Conservation (phyloP, 2,329 filamentous ascomycete species). For the Elsinoe ampelina region DNA sequence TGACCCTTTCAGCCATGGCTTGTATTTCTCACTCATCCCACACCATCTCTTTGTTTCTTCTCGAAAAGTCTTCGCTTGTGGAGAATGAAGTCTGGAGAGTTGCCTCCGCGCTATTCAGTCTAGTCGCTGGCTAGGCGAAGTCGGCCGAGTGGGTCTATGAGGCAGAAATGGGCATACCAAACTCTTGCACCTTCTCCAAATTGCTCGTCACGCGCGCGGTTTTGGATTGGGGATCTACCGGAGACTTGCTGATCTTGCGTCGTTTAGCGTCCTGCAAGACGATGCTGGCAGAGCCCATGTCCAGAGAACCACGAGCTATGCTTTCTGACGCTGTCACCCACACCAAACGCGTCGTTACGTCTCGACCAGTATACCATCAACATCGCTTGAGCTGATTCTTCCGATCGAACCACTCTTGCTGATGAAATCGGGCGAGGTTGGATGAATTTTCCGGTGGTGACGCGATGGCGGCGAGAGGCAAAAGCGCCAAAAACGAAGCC, state of each 20-base stretch:
- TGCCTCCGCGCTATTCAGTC: background rate
- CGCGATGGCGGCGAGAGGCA: background rate
- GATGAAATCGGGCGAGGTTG: background rate
- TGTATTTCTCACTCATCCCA: background rate
- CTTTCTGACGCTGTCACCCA: too few species aligned
- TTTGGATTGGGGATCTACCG: background rate
- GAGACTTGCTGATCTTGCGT: background rate
- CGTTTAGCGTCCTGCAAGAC: background rate
- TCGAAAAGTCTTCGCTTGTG: background rate
- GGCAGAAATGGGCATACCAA: background rate
- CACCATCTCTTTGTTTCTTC: background rate
- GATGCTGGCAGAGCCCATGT: background rate
- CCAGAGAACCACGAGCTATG: background rate
- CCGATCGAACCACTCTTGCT: background rate
- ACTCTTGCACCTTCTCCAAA: background rate
- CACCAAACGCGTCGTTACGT: too few species aligned
- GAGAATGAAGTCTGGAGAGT: background rate
- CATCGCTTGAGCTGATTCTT: background rate
- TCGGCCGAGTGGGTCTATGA: background rate
- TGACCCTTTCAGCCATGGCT: background rate
- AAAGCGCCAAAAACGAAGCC: background rate
- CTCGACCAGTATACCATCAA: background rate
- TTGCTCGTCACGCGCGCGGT: background rate
- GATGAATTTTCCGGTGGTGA: background rate
- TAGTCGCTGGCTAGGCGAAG: conserved; percentile 5